A percentile compares a stretch with the other conserved stretches of the same genome.
phyloP scores from a whole-genome alignment of 2,329 filamentous ascomycete genomes.

The Fusarium chaquense region DNA sequence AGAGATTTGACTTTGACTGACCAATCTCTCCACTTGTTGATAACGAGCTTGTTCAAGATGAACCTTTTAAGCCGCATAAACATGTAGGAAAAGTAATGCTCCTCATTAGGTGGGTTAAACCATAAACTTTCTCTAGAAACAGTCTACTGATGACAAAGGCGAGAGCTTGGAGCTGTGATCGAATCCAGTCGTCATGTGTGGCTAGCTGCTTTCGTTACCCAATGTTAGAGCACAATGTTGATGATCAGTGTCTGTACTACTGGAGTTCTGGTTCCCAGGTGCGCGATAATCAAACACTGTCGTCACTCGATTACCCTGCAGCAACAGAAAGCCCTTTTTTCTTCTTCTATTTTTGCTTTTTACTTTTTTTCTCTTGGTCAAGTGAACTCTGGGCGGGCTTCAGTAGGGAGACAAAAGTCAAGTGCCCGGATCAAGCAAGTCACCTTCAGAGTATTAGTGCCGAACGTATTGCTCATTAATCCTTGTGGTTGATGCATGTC shows the following conservation, averaged over 20 bases:
- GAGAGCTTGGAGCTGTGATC: neutral
- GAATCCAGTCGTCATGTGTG: neutral
- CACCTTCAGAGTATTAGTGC: neutral
- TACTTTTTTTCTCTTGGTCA: no score
- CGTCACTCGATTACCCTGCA: neutral
- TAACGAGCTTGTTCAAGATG: neutral
- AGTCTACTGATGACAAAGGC: neutral
- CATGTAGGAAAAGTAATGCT: neutral
- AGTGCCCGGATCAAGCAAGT: no score
- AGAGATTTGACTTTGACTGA: neutral
- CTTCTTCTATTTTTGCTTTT: neutral
- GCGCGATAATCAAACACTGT: neutral
- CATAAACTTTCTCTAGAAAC: neutral
- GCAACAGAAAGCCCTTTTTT: neutral
- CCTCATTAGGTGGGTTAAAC: neutral
- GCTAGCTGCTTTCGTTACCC: neutral
- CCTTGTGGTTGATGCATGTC: neutral
- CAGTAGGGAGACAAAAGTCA: neutral
- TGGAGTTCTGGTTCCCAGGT: neutral
- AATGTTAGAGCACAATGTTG: neutral
- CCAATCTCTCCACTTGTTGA: conserved; percentile 1
- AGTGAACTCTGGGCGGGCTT: neutral
- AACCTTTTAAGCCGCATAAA: neutral
- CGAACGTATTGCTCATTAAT: neutral
- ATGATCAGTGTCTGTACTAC: neutral